Conservation (phyloP, 2,329 filamentous ascomycete species). For the Diaporthe capsici region DNA sequence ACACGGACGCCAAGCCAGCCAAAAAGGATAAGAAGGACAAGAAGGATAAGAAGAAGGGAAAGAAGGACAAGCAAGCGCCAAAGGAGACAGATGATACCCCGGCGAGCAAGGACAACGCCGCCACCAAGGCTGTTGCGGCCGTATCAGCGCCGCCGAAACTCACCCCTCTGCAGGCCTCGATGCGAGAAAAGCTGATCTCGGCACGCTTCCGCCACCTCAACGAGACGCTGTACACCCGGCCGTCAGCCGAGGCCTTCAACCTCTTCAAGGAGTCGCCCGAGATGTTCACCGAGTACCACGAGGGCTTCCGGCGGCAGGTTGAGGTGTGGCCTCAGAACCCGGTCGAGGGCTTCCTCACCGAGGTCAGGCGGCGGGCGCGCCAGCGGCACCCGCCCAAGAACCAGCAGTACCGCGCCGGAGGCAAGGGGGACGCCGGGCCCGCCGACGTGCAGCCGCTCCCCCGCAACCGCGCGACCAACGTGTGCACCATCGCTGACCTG, state of each 20-base stretch:
- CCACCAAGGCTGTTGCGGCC: constrained; percentile 39
- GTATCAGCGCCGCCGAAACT: constrained; percentile 67
- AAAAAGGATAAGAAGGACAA: constrained; percentile 48
- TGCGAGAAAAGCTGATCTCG: constrained; percentile 94
- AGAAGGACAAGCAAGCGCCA: constrained; percentile 45
- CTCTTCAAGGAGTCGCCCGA: constrained; percentile 89
- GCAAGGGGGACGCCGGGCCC: constrained; percentile 42
- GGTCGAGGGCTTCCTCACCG: constrained; percentile 85
- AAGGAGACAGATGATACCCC: constrained; percentile 33
- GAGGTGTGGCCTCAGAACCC: constrained; percentile 97
- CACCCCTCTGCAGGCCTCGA: constrained; percentile 92
- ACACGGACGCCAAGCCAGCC: constrained; percentile 30
- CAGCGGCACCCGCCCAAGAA: constrained; percentile 51
- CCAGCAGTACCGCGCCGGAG: constrained; percentile 47
- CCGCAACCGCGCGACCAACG: constrained; percentile 73
- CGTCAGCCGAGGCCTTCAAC: constrained; percentile 84
- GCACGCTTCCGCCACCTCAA: constrained; percentile 98
- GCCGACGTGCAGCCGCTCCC: constrained; percentile 70
- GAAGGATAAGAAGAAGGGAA: constrained; percentile 50
- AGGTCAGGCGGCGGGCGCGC: constrained; percentile 78
- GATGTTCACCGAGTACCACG: constrained; percentile 97
- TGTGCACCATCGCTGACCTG: constrained; percentile 87
- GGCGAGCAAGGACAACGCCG: constrained; percentile 45
- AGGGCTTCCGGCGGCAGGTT: constrained; percentile 95
- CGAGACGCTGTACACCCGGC: constrained; percentile 94